These are phyloP conservation scores for Lagenidium giganteum DNA, from an alignment of 352 stramenopile species.

Conservation along the genomic window DNA sequence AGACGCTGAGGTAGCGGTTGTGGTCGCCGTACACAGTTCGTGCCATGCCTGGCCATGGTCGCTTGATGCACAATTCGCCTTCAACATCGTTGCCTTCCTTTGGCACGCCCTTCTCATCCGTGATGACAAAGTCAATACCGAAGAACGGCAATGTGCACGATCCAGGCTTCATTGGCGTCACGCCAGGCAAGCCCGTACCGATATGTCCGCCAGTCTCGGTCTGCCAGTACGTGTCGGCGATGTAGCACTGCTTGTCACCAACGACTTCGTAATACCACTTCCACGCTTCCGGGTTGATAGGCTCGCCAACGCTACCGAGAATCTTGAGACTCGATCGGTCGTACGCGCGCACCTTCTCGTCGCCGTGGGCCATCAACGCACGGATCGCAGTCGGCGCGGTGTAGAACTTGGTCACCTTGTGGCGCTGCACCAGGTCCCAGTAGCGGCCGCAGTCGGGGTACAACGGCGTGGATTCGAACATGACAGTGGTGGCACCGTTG, in stretches of 20 bases:
- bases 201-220: slow-evolving; percentile 94
- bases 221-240: slow-evolving; percentile 97
- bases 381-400: slow-evolving; percentile 95
- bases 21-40: slow-evolving; percentile 94
- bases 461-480: slow-evolving; percentile 98
- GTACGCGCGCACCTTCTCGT: slow-evolving; percentile 92
- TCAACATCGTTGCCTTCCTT: slow-evolving; percentile 83
- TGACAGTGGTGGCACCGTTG: slow-evolving; percentile 96
- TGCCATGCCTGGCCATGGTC: slow-evolving; percentile 95
- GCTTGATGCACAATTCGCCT: slow-evolving; percentile 94
- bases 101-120: slow-evolving; percentile 87
- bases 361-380: slow-evolving; percentile 95
- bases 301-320: slow-evolving; percentile 97
- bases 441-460: slow-evolving; percentile 95
- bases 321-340: slow-evolving; percentile 92
- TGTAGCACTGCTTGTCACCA: slow-evolving; percentile 78
- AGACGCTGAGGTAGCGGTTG: slow-evolving; percentile 94
- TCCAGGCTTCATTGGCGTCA: slow-evolving; percentile 85
- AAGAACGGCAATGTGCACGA: slow-evolving; percentile 92
- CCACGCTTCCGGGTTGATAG: slow-evolving; percentile 97
- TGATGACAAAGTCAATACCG: slow-evolving; percentile 85
- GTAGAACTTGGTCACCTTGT: slow-evolving; percentile 97
- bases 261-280: slow-evolving; percentile 94
- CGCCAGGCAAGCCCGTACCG: slow-evolving; percentile 86
- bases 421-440: slow-evolving; percentile 95